Evolutionary conservation across 768 basidiomycete genomes (phyloP).

Genomic region (Boletus huronensis): DNA sequence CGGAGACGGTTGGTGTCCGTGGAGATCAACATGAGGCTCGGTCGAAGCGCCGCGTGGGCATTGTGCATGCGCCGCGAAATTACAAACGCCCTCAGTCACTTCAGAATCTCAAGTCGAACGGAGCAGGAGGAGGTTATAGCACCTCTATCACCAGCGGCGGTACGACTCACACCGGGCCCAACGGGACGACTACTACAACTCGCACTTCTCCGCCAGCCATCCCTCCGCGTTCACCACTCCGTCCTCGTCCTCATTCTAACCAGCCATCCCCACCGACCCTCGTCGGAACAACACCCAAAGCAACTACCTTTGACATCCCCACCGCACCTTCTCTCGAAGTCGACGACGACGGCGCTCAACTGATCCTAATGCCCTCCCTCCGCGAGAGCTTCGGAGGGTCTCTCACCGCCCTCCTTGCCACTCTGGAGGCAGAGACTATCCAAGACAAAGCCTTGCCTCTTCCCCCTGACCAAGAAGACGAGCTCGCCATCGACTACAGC

Average conservation of each 20-base stretch:
- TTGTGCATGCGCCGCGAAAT: conserved; percentile 34
- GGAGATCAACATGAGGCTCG: conserved; percentile 35
- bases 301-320: not conserved
- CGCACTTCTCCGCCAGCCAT: conserved; percentile 20
- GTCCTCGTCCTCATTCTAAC: conserved; percentile 24
- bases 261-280: conserved; percentile 8
- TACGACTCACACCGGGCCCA: conserved; percentile 3
- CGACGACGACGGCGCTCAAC: conserved; percentile 15
- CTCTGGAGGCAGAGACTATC: conserved; percentile 28
- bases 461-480: conserved; percentile 27
- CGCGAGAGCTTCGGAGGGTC: conserved; percentile 33
- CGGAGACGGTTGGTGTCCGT: conserved; percentile 17
- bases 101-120: conserved; percentile 25
- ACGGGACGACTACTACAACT: conserved; percentile 6
- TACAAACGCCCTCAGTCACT: conserved; percentile 34
- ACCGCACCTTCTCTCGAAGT: not conserved
- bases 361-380: conserved; percentile 29
- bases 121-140: conserved; percentile 6
- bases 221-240: conserved; percentile 32
- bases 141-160: conserved; percentile 9
- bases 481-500: conserved; percentile 17
- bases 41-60: conserved; percentile 43
- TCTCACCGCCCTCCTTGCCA: conserved; percentile 29
- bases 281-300: conserved; percentile 9
- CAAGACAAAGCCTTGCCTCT: conserved; percentile 32